Evolutionary conservation across 1,139 yeast genomes (phyloP), one percentile per base, ranked within the genome.

Genomic region (Pichia kudriavzevii): DNA sequence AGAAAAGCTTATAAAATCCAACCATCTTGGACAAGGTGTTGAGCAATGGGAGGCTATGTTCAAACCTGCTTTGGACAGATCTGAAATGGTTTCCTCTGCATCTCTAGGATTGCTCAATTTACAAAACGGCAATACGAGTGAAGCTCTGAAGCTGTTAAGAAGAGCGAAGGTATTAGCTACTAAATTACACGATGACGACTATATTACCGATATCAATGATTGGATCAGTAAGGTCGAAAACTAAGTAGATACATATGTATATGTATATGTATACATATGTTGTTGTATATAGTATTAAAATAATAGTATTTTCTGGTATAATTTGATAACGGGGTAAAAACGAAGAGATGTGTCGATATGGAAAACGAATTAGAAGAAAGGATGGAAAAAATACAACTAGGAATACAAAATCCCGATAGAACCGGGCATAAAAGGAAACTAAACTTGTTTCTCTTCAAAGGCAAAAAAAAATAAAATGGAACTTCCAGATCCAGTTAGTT

Each of bases 61-160:
- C 13, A 41, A 42, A 22, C 37, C 44, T 5, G 45, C 47, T 5
- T 27, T 46, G n/a, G 48, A 44, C 7, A 40, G 31, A 17, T 37
- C 47, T 8, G 48, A 43, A 31, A 44, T 47, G 48, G 47, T 47
- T 12, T 42, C 50, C 3, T 25, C 46, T 21, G 40, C 41, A 10
- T 47, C 48, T 3, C 26, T 47, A n/a, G 50, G 48, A 7, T 27
- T 43, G 22, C 36, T 47, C 7, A 38, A 35, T 24, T 38, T 30
- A 20, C 42, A 43, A 27, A 28, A 28, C 15, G 43, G 43, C 10
- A 15, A 40, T 3, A 5, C 8, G 10, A 22, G 19, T 10, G 36
- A 38, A 3, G 42, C 50, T 1, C 32, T 45, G 22, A 30, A 28
- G 15, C 36, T 40, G 30, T 43, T 45, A 8, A 40, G 35, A 18